Conservation (phyloP, 2,329 filamentous ascomycete genomes). For the Phoma sp. region DNA sequence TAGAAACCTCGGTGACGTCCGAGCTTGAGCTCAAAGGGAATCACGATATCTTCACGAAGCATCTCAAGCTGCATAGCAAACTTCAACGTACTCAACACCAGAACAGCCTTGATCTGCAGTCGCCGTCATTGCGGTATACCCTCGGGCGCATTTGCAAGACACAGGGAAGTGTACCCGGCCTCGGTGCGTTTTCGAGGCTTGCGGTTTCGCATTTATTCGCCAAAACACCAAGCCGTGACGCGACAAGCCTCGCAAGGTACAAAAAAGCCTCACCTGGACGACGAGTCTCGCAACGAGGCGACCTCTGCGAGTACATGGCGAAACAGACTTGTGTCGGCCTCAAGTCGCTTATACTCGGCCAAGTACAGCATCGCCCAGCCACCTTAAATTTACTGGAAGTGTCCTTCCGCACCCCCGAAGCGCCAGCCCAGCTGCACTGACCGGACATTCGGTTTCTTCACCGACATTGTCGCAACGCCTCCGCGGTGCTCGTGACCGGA, state of each 20-base stretch:
- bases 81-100: neutral
- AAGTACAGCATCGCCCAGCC: constrained; percentile 16
- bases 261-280: constrained; percentile 1
- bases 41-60: neutral
- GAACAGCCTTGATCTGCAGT: neutral
- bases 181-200: constrained; percentile 1
- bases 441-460: constrained; percentile 10
- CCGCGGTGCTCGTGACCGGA: constrained; percentile 19
- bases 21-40: neutral
- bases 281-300: constrained; percentile 14
- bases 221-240: neutral
- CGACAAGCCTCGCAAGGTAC: neutral
- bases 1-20: constrained; percentile 17
- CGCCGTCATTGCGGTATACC: too few species aligned
- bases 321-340: constrained; percentile 7
- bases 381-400: constrained; percentile 11
- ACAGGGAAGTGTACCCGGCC: neutral
- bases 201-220: neutral
- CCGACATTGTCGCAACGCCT: constrained; percentile 13
- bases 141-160: too few species aligned
- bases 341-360: constrained; percentile 18
- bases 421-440: constrained; percentile 12
- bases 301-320: constrained; percentile 10
- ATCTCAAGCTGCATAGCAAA: neutral
- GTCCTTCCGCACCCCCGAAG: constrained; percentile 5